Base-by-base conservation (phyloP, 805 yeast species). In the Starmerella kuoi region DNA sequence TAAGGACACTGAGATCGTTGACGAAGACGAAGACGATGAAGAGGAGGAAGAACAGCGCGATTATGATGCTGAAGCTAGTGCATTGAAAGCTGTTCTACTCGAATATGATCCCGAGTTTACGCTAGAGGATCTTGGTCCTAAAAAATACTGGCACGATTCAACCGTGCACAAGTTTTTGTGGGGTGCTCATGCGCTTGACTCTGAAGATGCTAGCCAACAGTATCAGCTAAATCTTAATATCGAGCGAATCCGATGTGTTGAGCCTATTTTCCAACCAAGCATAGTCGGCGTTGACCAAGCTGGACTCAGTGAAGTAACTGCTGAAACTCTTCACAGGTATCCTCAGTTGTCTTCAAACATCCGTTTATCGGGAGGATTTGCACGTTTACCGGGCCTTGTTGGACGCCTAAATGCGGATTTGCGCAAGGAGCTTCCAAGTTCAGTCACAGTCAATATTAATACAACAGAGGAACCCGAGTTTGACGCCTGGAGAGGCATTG, bases 271-370 rank as follows among this genome's bases (percentile, higher is more conserved):
- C 61, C 91, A 88, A 59, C 98, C 99, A 5, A 72, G 79, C 7
- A 85, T 91, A 48, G 94, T 93, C 0, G 98, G 98, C 19, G 67
- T 86, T 19, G 98, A 91, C 60, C 97, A 87, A 62, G 94, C 96
- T 0, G 97, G 97, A 22, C 68, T 91, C n/a, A 58, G 73, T 20
- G 97, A 91, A 60, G 62, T 86, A 31, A 69, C 77, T 42, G 79
- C 77, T 49, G 80, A 77, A 44, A 67, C 84, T 6, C 55, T 87
- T 5, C 34, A 39, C 11, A 37, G 33, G 33, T 44, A 31, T 40
- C 74, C 74, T 23, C 63, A 71, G 1, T 61, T 71, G 26, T 57
- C 80, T 21, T 41, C 52, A 6, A 83, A 86, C 57, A 67, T 88
- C 1, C 80, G 85, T 57, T 48, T 88, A 23, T 80, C 95, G 3